Base-by-base conservation (phyloP, 257 asterid genomes). In the Solanum chiquidenum region DNA sequence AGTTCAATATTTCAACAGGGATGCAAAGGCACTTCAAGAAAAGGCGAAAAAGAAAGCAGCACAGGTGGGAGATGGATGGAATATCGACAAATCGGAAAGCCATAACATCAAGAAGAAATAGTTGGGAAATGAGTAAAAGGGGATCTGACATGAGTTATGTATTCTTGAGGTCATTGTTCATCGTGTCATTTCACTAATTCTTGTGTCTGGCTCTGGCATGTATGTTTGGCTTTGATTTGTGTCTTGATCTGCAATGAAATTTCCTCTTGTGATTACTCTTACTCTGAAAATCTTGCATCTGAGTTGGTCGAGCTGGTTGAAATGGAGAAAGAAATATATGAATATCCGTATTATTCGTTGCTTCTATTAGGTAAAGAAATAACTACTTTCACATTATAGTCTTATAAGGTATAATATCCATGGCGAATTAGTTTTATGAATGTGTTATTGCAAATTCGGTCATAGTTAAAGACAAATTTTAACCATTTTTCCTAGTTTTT, bases 11-110 rank as follows among this genome's bases (percentile, higher is more conserved):
- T 12, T 64, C 38, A 3, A 7, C 92, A 95, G 98, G 94, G 99
- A 96, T 62, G 98, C 98, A 1, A 95, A 92, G 91, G 98, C 98
- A 11, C 90, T 96, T 88, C 97, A 94, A 83, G 98, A 96, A 37
- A 96, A 96, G 88, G 68, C 88, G 4, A 94, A 96, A 5, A 92
- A 80, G 69, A 96, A 96, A 83, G 96, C 96, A 11, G 95, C 98
- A 5, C 93, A 90, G 71, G 92, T 90, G 4, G 89, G 76, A 0
- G 42, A 12, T 6, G 94, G 94, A 87, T 91, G 87, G 85, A 87
- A 86, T 10, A 82, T 38, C 1, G 55, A 86, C 27, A 42, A 86
- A 9, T 89, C 69, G 12, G 89, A 55, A 69, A 77, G 69, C 34
- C 90, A 87, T 46, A 91, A 46, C 82, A 64, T 33, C 46, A 92